Conservation (phyloP, 116 monocot species). For the Zostera marina region DNA sequence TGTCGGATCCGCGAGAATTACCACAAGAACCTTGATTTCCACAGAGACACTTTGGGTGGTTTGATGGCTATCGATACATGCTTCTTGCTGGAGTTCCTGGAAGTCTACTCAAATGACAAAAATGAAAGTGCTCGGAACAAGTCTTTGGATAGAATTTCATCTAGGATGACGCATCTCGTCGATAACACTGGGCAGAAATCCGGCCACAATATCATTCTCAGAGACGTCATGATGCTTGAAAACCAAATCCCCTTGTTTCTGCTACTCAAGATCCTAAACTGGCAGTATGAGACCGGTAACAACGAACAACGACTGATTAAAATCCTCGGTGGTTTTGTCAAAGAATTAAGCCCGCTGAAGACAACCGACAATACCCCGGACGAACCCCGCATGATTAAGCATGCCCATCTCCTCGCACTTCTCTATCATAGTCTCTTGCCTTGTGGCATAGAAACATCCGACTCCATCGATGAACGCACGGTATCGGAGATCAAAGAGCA, state of each 20-base stretch:
- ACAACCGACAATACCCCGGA: conserved; percentile 6
- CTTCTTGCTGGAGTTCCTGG: conserved; percentile 71
- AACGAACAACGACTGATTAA: conserved; percentile 7
- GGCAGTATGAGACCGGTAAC: neutral
- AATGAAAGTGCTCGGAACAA: neutral
- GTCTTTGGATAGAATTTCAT: neutral
- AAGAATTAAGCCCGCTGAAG: conserved; percentile 45
- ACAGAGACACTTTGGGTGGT: conserved; percentile 54
- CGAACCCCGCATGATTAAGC: neutral
- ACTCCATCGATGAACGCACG: neutral
- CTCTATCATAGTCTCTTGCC: conserved; percentile 28
- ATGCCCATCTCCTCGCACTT: conserved; percentile 27
- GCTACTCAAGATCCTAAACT: conserved; percentile 18
- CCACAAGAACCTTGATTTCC: conserved; percentile 46
- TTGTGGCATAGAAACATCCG: neutral
- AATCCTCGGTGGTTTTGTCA: conserved; percentile 22
- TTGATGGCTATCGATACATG: conserved; percentile 66
- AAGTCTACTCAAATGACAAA: neutral
- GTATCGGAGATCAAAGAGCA: neutral
- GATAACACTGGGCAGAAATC: conserved; percentile 21
- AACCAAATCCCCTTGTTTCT: conserved; percentile 77
- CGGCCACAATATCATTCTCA: conserved; percentile 22
- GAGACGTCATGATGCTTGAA: conserved; percentile 70
- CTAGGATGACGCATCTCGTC: conserved; percentile 5
- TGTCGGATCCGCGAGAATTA: conserved; percentile 41